A percentile compares a stretch with the other conserved stretches of the same genome.
Evolutionary conservation across 345 rosid species (phyloP).

Genomic region (Rhodamnia argentea): DNA sequence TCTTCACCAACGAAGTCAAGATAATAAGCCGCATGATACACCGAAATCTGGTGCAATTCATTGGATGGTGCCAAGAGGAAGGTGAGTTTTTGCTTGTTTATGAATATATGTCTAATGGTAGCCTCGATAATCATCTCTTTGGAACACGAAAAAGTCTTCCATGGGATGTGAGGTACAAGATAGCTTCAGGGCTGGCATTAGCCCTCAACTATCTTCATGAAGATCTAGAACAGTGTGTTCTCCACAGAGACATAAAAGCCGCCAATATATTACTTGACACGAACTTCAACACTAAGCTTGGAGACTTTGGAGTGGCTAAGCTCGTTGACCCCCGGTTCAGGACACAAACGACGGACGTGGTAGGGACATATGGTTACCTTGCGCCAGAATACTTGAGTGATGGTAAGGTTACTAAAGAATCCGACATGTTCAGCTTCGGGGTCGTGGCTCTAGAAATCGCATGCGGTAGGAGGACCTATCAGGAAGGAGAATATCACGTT

Average conservation of each 20-base stretch:
- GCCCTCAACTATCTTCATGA: not conserved
- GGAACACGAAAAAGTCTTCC: not conserved
- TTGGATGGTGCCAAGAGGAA: not conserved
- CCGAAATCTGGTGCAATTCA: not conserved
- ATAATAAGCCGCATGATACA: not conserved
- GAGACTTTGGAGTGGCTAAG: not conserved
- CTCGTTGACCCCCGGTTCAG: not conserved
- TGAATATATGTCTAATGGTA: not conserved
- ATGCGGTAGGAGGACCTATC: not conserved
- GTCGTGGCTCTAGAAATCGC: not conserved
- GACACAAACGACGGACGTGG: not conserved
- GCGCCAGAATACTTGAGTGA: not conserved
- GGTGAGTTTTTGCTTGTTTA: not conserved
- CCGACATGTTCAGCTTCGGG: not conserved
- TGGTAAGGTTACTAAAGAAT: not conserved
- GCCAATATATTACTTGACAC: not conserved
- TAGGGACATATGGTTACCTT: not conserved
- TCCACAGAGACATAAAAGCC: not conserved
- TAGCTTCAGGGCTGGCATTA: not conserved
- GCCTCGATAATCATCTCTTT: not conserved
- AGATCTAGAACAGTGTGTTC: not conserved
- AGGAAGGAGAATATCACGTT: not conserved
- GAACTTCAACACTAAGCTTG: not conserved
- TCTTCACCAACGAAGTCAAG: not conserved
- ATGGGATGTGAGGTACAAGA: not conserved